Evolutionary conservation across 345 rosid genomes (phyloP).

Genomic region (Acer negundo): DNA sequence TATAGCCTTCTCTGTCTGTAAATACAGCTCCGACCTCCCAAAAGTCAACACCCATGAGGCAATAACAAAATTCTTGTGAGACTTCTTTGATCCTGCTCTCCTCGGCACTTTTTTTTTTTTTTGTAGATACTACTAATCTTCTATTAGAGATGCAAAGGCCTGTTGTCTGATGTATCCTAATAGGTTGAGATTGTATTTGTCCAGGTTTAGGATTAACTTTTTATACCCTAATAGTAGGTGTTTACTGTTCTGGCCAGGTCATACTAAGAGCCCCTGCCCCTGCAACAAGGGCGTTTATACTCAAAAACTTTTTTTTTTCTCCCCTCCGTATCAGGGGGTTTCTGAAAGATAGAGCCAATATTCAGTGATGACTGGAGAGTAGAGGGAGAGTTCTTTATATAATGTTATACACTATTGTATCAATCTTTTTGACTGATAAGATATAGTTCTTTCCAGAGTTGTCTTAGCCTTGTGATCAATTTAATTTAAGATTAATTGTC

Average conservation of each 20-base stretch:
- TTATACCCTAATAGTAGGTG: neutral
- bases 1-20: conserved; percentile 90
- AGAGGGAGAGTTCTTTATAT: conserved; percentile 5
- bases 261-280: neutral
- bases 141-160: neutral
- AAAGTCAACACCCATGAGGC: neutral
- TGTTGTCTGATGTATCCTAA: neutral
- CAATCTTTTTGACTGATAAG: neutral
- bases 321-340: neutral
- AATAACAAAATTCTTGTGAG: neutral
- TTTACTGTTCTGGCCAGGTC: neutral
- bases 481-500: neutral
- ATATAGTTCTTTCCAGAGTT: neutral
- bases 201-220: conserved; percentile 6
- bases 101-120: neutral
- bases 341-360: neutral
- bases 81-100: neutral
- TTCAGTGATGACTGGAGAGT: neutral
- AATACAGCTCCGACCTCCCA: conserved; percentile 17
- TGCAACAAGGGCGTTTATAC: neutral
- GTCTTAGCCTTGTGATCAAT: neutral
- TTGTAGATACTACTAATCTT: neutral
- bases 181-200: neutral
- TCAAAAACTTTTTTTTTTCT: neutral
- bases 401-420: neutral